A percentile compares a stretch with the other conserved stretches of the same genome.
Conservation (phyloP, 352 stramenopile species). For the Pythium folliculosum region DNA sequence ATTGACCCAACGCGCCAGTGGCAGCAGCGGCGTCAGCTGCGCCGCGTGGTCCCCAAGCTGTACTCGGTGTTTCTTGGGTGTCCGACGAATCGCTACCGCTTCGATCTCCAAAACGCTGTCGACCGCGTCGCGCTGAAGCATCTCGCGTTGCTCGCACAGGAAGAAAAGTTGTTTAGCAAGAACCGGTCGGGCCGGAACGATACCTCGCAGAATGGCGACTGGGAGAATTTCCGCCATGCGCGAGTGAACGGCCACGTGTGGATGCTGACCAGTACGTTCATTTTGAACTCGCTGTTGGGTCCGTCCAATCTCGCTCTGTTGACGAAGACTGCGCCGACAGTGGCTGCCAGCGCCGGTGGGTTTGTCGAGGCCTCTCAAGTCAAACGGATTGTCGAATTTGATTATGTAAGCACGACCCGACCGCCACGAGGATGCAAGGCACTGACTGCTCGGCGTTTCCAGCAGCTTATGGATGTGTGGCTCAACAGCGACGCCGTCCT, state of each 20-base stretch:
- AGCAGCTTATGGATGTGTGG: conserved; percentile 56
- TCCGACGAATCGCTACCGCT: conserved; percentile 64
- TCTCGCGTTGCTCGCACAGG: conserved; percentile 67
- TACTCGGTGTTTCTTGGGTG: conserved; percentile 67
- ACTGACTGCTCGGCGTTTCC: conserved; percentile 52
- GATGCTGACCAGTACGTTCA: conserved; percentile 66
- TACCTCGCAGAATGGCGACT: conserved; percentile 86
- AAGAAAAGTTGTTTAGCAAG: conserved; percentile 72
- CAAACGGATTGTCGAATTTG: conserved; percentile 48
- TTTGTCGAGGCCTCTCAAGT: conserved; percentile 16
- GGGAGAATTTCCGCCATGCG: conserved; percentile 89
- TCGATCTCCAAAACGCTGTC: conserved; percentile 44
- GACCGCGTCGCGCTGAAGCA: conserved; percentile 55
- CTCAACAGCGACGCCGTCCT: conserved; percentile 24
- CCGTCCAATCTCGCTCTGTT: conserved; percentile 31
- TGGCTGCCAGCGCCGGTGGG: background rate
- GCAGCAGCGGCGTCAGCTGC: conserved; percentile 57
- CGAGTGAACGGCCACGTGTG: conserved; percentile 59
- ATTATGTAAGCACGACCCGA: conserved; percentile 84
- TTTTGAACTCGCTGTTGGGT: conserved; percentile 65
- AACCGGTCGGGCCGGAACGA: conserved; percentile 50
- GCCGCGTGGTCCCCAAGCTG: conserved; percentile 55
- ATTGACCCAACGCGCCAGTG: conserved; percentile 50
- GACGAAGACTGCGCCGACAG: background rate
- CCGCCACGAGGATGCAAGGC: conserved; percentile 55